phyloP scores from a whole-genome alignment of 495 filamentous ascomycete species.

The Copromyces sp. region DNA sequence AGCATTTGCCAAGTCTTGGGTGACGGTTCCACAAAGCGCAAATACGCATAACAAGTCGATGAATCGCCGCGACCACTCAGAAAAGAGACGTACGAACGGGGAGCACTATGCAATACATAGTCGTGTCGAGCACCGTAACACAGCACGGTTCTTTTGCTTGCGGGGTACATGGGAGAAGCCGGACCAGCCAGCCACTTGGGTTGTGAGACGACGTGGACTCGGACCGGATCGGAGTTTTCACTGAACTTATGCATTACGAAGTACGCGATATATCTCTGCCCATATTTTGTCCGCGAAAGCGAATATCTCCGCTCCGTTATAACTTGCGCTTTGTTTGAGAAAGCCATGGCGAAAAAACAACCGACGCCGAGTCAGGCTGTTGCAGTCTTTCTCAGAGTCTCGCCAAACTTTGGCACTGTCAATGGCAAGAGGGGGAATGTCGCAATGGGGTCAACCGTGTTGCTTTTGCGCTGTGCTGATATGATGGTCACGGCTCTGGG shows the following conservation, averaged over 20 bases:
- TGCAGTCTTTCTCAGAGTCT: not conserved
- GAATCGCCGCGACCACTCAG: not conserved
- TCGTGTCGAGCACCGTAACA: not conserved
- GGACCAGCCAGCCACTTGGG: not conserved
- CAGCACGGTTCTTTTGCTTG: not conserved
- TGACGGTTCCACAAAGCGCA: not conserved
- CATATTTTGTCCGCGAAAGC: not conserved
- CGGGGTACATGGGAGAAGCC: not conserved
- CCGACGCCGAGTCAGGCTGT: not conserved
- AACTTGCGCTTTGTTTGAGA: not conserved
- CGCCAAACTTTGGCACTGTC: not conserved
- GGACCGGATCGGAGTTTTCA: not conserved
- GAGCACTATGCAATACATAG: not conserved
- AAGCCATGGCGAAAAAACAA: not conserved
- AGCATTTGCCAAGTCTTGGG: not conserved
- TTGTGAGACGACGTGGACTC: not conserved
- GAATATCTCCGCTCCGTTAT: not conserved
- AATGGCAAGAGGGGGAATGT: not conserved
- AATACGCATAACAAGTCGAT: not conserved
- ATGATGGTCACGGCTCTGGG: not conserved
- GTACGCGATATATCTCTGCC: not conserved
- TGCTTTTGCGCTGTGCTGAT: not conserved
- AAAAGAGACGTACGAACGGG: not conserved
- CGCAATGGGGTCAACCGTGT: not conserved
- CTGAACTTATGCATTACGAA: not conserved